phyloP scores from a whole-genome alignment of 1,284 basidiomycete genomes.

The Exsudoporus floridanus region DNA sequence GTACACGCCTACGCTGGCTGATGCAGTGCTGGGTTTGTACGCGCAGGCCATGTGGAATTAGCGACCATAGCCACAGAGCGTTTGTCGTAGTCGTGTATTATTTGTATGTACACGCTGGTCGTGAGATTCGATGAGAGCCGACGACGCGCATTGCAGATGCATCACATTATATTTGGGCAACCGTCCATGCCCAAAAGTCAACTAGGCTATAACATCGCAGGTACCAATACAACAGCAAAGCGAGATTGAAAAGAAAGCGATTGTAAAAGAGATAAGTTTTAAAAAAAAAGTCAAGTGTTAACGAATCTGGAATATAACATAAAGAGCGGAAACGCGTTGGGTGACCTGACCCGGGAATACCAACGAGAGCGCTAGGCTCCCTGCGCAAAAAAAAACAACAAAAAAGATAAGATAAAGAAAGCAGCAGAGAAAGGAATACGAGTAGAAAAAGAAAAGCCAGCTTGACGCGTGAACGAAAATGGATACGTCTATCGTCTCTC shows the following conservation, averaged over 20 bases:
- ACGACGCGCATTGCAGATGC: background rate
- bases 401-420: background rate
- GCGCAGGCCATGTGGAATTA: slow-evolving; percentile 63
- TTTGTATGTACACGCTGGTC: no score
- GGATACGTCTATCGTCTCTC: background rate
- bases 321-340: background rate
- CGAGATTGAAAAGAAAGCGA: background rate
- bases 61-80: background rate
- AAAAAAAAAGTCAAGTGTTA: background rate
- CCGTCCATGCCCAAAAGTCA: background rate
- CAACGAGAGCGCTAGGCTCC: background rate
- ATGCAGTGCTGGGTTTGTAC: slow-evolving; percentile 57
- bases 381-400: background rate
- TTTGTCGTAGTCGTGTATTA: no score
- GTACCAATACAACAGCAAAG: background rate
- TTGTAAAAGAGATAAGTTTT: slow-evolving; percentile 22
- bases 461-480: slow-evolving; percentile 6
- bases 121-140: no score
- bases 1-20: slow-evolving; percentile 53
- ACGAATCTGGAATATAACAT: background rate
- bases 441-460: background rate
- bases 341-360: background rate
- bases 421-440: background rate
- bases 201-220: background rate
- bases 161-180: slow-evolving; percentile 7